Conservation (phyloP, 2,329 filamentous ascomycete species). For the Paecilomyces niveus region DNA sequence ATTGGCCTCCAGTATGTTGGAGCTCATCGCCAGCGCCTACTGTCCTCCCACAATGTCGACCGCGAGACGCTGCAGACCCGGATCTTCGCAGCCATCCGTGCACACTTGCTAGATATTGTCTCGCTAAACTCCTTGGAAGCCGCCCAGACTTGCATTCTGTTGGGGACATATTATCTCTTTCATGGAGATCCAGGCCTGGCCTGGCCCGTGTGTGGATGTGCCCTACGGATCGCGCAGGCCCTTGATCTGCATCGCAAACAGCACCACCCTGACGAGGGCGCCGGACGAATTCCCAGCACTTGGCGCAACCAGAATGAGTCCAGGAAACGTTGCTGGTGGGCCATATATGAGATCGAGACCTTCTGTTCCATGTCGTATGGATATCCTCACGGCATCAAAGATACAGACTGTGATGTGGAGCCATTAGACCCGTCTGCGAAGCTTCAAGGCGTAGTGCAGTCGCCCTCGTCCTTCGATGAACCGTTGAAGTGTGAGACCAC, state of each 20-base stretch:
- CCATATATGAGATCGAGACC: slow-evolving; percentile 35
- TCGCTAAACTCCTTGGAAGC: slow-evolving; percentile 19
- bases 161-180: slow-evolving; percentile 33
- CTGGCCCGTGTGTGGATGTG: slow-evolving; percentile 34
- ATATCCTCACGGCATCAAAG: slow-evolving; percentile 26
- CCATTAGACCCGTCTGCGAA: slow-evolving; percentile 17
- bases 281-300: neutral
- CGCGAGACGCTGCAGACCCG: neutral
- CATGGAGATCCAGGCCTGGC: slow-evolving; percentile 29
- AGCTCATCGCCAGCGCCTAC: too few relatives aligned
- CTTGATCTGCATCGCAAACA: slow-evolving; percentile 23
- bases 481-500: neutral
- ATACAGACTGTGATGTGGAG: slow-evolving; percentile 25
- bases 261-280: neutral
- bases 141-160: slow-evolving; percentile 27
- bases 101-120: slow-evolving; percentile 16
- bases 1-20: too few relatives aligned
- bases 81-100: slow-evolving; percentile 9
- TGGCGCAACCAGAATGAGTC: slow-evolving; percentile 12
- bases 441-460: neutral
- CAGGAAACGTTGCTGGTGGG: slow-evolving; percentile 35
- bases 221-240: slow-evolving; percentile 28
- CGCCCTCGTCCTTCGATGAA: neutral
- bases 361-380: slow-evolving; percentile 37
- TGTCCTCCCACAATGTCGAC: slow-evolving; percentile 1